These are phyloP conservation scores for Jimgerdemannia lactiflua DNA, from an alignment of 192 early-diverging fungal genomes.

Conservation along the genomic window DNA sequence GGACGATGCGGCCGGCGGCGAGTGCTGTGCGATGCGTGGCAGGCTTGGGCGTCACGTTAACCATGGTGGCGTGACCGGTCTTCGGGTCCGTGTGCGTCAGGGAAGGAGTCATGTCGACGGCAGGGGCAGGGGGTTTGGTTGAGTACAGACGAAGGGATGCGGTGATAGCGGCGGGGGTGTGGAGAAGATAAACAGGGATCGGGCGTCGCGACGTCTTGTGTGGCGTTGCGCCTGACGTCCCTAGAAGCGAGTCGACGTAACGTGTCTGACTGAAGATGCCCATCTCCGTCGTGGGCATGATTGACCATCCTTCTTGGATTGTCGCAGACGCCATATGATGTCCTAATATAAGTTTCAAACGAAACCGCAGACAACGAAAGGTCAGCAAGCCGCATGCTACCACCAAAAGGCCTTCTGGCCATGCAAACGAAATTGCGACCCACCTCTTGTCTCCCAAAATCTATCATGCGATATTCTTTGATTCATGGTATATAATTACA, in stretches of 20 bases:
- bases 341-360: background rate
- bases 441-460: background rate
- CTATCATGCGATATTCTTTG: background rate
- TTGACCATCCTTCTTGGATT: background rate
- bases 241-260: background rate
- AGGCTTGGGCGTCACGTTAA: slow-evolving; percentile 75
- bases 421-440: background rate
- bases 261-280: background rate
- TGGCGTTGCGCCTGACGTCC: background rate
- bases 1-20: slow-evolving; percentile 69
- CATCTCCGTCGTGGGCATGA: background rate
- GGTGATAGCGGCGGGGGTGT: background rate
- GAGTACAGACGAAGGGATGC: background rate
- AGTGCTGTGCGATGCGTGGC: slow-evolving; percentile 68
- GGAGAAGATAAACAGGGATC: background rate
- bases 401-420: background rate
- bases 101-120: slow-evolving; percentile 5
- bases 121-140: background rate
- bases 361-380: background rate
- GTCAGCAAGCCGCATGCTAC: background rate
- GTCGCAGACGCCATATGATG: background rate
- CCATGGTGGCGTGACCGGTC: slow-evolving; percentile 83
- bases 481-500: background rate
- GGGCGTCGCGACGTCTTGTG: background rate
- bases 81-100: slow-evolving; percentile 77